A percentile compares a stretch with the other conserved stretches of the same genome.
phyloP scores from a whole-genome alignment of 129 eudicot genomes.

The Rutidosis leptorrhynchoides region DNA sequence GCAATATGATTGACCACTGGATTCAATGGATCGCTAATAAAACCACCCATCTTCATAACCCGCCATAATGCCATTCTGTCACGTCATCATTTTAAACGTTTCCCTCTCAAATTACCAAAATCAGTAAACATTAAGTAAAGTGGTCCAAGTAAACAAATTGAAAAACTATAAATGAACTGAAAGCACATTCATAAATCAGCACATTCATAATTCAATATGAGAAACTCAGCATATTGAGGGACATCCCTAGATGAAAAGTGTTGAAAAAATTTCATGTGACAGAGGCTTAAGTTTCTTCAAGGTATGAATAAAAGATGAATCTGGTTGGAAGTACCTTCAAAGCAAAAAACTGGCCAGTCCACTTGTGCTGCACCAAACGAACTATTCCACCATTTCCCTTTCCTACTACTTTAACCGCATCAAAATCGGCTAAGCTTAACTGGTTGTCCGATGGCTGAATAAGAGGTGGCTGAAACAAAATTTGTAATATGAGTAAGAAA shows the following conservation, averaged over 20 bases:
- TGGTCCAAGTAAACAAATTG: slow-evolving; percentile 12
- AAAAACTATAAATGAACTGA: neutral
- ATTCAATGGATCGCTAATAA: neutral
- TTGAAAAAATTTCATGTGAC: neutral
- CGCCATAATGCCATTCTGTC: neutral
- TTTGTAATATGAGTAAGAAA: slow-evolving; percentile 15
- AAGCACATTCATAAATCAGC: neutral
- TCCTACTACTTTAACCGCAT: slow-evolving; percentile 85
- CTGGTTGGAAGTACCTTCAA: slow-evolving; percentile 59
- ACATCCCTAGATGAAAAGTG: neutral
- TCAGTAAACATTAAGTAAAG: neutral
- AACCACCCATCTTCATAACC: neutral
- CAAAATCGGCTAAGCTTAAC: slow-evolving; percentile 92
- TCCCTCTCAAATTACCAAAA: neutral
- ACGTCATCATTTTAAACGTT: neutral
- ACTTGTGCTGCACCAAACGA: slow-evolving; percentile 93
- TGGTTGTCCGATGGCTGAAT: slow-evolving; percentile 88
- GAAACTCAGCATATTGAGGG: neutral
- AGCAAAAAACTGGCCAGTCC: slow-evolving; percentile 99
- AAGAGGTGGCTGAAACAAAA: slow-evolving; percentile 70
- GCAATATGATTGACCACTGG: neutral
- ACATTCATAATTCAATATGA: too few relatives aligned
- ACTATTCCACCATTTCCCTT: slow-evolving; percentile 96
- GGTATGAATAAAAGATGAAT: slow-evolving; percentile 9
- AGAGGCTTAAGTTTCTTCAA: slow-evolving; percentile 3